Evolutionary conservation across 495 filamentous ascomycete genomes (phyloP), one percentile per base, ranked within the genome.

Genomic region (Rhypophila decipiens): DNA sequence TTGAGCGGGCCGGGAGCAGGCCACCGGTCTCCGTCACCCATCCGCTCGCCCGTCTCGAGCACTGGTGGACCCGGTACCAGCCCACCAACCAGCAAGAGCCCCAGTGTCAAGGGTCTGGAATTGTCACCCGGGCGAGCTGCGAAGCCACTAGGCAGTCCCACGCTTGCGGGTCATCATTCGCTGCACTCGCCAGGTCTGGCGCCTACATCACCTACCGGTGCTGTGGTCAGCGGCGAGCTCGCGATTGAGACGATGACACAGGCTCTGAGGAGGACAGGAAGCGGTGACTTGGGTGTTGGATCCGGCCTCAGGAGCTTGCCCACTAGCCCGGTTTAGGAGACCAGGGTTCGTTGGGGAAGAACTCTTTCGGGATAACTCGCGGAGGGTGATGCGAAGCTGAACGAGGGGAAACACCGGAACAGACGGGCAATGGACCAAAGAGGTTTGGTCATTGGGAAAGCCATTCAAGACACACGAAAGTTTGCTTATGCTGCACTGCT

Each of bases 231-330:
- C 22, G 85, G 86, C 1, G 89, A 94, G 52, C 65, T 95, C 31
- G 84, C 79, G 22, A 82, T 96, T 47, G 88, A 96, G 70, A 95
- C 89, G 8, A 93, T 96, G 89, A 75, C 81, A 40, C 88, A 95
- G 67, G 88, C 90, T 18, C 71, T 91, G 63, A 70, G 83, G 63
- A 82, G 85, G 66, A 93, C 87, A 3, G 85, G 80, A 9, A 91
- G 86, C 66, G 84, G 86, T 17, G 90, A 95, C 60, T 63, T 95
- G 53, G 75, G 73, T 24, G 64, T 73, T 35, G n/a, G n/a, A n/a
- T n/a, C n/a, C n/a, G n/a, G n/a, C n/a, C n/a, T n/a, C n/a, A 68
- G 75, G 51, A 85, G 83, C 61, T 76, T 79, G 40, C 76, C 82
- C 12, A 59, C 76, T 29, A 87, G 80, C 63, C 78, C 82, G 1